Evolutionary conservation across 176 grass and related monocot genomes (phyloP).

Genomic region (Aegilops sharonensis): DNA sequence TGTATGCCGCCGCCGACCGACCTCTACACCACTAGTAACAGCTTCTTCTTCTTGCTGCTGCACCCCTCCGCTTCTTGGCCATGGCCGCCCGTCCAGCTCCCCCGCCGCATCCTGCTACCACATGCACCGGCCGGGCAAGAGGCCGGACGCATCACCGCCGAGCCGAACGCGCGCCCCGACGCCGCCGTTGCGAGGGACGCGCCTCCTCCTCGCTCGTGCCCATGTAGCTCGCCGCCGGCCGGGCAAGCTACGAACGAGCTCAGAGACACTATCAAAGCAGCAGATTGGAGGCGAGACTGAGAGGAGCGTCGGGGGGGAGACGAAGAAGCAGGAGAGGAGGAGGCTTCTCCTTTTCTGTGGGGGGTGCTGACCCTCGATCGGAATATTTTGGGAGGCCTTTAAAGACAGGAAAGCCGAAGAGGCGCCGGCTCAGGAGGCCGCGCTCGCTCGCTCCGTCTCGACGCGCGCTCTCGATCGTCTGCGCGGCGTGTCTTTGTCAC

Average conservation of each 20-base stretch:
- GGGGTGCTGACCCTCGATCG: background rate
- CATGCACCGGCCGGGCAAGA: background rate
- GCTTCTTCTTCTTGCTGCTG: background rate
- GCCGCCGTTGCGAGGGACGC: background rate
- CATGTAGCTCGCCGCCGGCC: background rate
- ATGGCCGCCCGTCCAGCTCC: no score
- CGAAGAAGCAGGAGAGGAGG: no score
- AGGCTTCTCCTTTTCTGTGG: background rate
- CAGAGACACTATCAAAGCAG: no score
- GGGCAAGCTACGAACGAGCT: no score
- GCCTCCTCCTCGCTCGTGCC: background rate
- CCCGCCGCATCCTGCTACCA: background rate
- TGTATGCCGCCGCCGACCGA: slow-evolving; percentile 72
- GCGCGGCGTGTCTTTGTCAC: background rate
- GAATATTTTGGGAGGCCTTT: slow-evolving; percentile 46
- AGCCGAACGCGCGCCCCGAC: no score
- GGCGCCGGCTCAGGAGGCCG: slow-evolving; percentile 33
- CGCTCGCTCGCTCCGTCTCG: background rate
- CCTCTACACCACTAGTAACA: background rate
- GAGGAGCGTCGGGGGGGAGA: no score
- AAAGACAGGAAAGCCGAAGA: slow-evolving; percentile 30
- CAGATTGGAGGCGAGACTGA: no score
- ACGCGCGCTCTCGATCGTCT: background rate
- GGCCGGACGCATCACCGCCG: background rate
- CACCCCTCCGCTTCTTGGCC: background rate